Percentiles rank a stretch among this genome's conserved stretches.
These are phyloP conservation scores for Litchi chinensis DNA, from an alignment of 345 rosid genomes.

Conservation along the genomic window DNA sequence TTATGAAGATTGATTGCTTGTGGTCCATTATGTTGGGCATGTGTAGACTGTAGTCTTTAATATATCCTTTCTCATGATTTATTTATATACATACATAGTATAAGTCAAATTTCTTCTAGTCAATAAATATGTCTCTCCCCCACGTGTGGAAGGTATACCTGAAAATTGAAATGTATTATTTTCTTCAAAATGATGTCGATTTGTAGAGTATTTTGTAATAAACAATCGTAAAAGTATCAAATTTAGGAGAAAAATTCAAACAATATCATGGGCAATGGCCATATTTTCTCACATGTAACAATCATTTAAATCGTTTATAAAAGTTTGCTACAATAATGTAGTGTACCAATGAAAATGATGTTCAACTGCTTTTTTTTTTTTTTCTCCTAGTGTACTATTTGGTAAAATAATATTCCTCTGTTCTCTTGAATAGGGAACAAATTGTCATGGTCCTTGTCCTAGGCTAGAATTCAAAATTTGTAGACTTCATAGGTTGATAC, in stretches of 20 bases:
- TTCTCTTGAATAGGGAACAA: neutral
- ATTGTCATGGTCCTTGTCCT: neutral
- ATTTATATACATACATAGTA: neutral
- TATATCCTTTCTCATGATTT: too few relatives aligned
- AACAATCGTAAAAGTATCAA: neutral
- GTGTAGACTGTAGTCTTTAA: neutral
- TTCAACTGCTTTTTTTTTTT: neutral
- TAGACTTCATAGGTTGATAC: neutral
- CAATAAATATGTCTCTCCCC: neutral
- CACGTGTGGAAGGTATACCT: conserved; percentile 7
- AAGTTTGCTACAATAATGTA: neutral
- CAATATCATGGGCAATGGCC: neutral
- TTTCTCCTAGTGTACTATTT: neutral
- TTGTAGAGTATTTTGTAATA: neutral
- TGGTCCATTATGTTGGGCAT: neutral
- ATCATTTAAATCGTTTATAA: conserved; percentile 5
- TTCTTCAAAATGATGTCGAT: neutral
- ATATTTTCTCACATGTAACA: conserved; percentile 2
- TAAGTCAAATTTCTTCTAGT: neutral
- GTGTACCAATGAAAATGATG: conserved; percentile 17
- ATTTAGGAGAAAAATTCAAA: neutral
- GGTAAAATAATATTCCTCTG: neutral
- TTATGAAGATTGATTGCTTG: neutral
- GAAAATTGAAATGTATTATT: neutral
- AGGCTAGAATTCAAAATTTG: neutral